Evolutionary conservation across 306 rosid species (phyloP).

Genomic region (cucumber (Cucumis sativus)): Cucumber_9930_V3 NC_026656.2:21995501-21996000

Average conservation of each 20-base stretch:
- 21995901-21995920: constrained; percentile 21
- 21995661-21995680: background rate
- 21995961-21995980: background rate
- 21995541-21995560: background rate
- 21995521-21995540: background rate
- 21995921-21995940: background rate
- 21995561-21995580: background rate
- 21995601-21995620: background rate
- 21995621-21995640: background rate
- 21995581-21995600: background rate
- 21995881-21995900: constrained; percentile 83
- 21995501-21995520: background rate
- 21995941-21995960: background rate
- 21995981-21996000: background rate
- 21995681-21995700: background rate
- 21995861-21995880: constrained; percentile 74
- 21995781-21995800: background rate
- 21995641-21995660: background rate
- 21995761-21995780: background rate
- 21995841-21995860: constrained; percentile 66
- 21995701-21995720: background rate
- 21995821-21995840: constrained; percentile 6
- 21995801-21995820: background rate
- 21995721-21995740: background rate
- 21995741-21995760: background rate